phyloP scores from a whole-genome alignment of 352 stramenopile genomes.

The Phytophthora pisi region DNA sequence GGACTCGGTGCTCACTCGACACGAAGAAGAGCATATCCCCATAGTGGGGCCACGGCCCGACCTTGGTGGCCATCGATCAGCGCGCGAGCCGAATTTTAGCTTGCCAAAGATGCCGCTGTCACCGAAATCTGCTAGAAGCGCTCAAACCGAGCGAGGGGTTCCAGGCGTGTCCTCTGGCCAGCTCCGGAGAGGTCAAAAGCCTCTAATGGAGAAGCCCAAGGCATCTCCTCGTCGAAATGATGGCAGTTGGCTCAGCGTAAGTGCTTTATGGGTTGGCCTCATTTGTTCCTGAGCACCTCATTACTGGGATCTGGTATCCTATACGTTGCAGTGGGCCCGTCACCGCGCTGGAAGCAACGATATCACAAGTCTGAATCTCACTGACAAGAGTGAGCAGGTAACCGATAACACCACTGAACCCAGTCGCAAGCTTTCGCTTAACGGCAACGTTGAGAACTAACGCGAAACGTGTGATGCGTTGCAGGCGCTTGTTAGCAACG shows the following conservation, averaged over 20 bases:
- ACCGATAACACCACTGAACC: conserved; percentile 8
- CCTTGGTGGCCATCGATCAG: conserved; percentile 23
- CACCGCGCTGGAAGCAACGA: conserved; percentile 42
- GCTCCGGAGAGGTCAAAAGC: conserved; percentile 32
- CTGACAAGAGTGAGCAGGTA: conserved; percentile 40
- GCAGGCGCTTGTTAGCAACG: conserved; percentile 44
- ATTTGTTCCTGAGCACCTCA: conserved; percentile 7
- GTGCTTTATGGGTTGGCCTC: conserved; percentile 10
- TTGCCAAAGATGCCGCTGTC: conserved; percentile 27
- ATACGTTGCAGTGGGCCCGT: conserved; percentile 51
- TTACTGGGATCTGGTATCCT: conserved; percentile 7
- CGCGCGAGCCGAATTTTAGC: conserved; percentile 27
- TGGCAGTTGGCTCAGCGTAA: conserved; percentile 44
- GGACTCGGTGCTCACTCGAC: conserved; percentile 36
- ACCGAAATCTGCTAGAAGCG: conserved; percentile 4
- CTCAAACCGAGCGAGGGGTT: conserved; percentile 24
- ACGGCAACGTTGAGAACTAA: conserved; percentile 9
- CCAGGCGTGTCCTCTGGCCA: conserved; percentile 28
- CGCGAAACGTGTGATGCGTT: conserved; percentile 3
- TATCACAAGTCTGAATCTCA: conserved; percentile 27
- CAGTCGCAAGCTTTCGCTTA: conserved; percentile 8
- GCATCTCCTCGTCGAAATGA: conserved; percentile 25
- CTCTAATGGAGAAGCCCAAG: conserved; percentile 21
- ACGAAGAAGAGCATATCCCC: conserved; percentile 44
- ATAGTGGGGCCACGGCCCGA: conserved; percentile 48